Percentiles rank a stretch among this genome's conserved stretches.
phyloP scores from a whole-genome alignment of 257 asterid species.

The Jacaranda copaia region DNA sequence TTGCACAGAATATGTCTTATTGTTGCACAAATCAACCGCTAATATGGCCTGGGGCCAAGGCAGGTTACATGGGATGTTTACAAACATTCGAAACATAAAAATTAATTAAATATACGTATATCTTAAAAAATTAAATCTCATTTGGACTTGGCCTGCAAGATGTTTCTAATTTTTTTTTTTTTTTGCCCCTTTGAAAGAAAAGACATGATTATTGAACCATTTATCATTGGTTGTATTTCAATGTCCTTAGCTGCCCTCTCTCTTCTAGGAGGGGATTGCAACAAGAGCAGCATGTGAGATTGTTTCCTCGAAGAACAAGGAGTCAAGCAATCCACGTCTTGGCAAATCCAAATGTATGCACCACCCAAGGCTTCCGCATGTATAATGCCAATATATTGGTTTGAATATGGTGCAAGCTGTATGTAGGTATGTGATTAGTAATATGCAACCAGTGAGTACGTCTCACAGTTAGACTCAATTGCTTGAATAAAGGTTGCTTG shows the following conservation, averaged over 20 bases:
- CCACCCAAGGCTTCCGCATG: slow-evolving; percentile 51
- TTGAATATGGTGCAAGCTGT: slow-evolving; percentile 50
- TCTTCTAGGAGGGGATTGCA: slow-evolving; percentile 53
- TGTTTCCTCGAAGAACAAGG: slow-evolving; percentile 49
- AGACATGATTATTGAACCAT: background rate
- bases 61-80: too few species aligned
- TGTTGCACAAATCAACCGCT: too few species aligned
- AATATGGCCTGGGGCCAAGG: too few species aligned
- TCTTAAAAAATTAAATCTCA: too few species aligned
- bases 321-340: slow-evolving; percentile 61
- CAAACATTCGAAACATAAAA: too few species aligned
- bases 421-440: slow-evolving; percentile 50
- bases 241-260: slow-evolving; percentile 23
- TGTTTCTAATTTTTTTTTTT: too few species aligned
- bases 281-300: slow-evolving; percentile 40
- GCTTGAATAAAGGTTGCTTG: slow-evolving; percentile 14
- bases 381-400: slow-evolving; percentile 53
- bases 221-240: slow-evolving; percentile 11
- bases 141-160: too few species aligned
- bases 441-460: slow-evolving; percentile 12
- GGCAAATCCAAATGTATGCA: slow-evolving; percentile 87
- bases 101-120: too few species aligned
- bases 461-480: slow-evolving; percentile 16
- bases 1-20: too few species aligned
- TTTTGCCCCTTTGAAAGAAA: too few species aligned